These are phyloP conservation scores for Acer negundo DNA, from an alignment of 345 rosid genomes.

Conservation along the genomic window DNA sequence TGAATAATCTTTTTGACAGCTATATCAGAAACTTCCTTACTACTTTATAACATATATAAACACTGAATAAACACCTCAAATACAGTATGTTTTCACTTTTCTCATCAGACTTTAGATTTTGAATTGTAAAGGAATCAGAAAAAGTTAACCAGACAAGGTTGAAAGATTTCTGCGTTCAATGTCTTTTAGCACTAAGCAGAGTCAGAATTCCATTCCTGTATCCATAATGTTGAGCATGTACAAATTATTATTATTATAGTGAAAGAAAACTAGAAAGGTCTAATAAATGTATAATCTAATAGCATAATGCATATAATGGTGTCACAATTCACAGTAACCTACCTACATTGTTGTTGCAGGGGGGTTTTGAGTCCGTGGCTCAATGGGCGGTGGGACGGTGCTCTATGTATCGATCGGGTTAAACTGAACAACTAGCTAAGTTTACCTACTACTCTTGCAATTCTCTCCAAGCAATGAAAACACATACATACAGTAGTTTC, in stretches of 20 bases:
- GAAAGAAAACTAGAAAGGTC: constrained; percentile 16
- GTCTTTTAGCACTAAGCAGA: neutral
- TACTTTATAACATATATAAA: too few species aligned
- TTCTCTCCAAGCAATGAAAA: constrained; percentile 19
- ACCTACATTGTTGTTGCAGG: constrained; percentile 41
- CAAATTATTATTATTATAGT: constrained; percentile 20
- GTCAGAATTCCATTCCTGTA: constrained; percentile 5
- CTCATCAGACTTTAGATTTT: neutral
- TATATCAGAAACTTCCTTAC: neutral
- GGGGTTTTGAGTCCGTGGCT: constrained; percentile 55
- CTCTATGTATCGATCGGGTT: constrained; percentile 45
- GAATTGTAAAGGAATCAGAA: neutral
- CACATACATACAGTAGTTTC: constrained; percentile 25
- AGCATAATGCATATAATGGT: constrained; percentile 34
- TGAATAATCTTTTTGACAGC: neutral
- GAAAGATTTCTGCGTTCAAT: constrained; percentile 6
- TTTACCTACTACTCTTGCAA: constrained; percentile 7
- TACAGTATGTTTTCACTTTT: neutral
- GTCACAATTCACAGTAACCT: constrained; percentile 48
- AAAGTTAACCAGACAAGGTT: constrained; percentile 10
- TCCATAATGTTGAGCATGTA: constrained; percentile 5
- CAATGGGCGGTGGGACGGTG: constrained; percentile 63
- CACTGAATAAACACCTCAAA: too few species aligned
- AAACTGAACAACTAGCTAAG: constrained; percentile 23
- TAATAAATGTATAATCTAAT: constrained; percentile 34